These are phyloP conservation scores for Auxenochlorella protothecoides DNA, from an alignment of 139 green algal species.

Conservation along the genomic window DNA sequence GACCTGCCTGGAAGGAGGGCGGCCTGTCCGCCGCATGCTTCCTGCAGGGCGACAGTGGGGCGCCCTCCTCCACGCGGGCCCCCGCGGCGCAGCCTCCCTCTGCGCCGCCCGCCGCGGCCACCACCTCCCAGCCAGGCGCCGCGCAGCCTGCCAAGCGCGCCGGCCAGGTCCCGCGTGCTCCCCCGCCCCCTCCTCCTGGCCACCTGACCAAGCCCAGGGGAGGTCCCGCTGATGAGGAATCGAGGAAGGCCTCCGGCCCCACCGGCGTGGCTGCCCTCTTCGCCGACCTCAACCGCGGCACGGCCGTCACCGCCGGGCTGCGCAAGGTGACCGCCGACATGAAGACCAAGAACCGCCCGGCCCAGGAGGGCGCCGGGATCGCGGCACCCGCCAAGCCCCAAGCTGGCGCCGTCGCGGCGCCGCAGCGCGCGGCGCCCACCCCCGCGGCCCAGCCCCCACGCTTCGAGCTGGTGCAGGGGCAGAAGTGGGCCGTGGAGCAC, in stretches of 20 bases:
- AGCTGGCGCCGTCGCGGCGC: slow-evolving; percentile 34
- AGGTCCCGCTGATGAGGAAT: no score
- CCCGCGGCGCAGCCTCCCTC: slow-evolving; percentile 6
- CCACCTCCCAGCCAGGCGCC: background rate
- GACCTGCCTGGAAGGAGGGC: slow-evolving; percentile 53
- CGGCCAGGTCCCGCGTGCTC: no score
- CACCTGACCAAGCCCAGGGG: no score
- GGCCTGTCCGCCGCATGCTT: slow-evolving; percentile 4
- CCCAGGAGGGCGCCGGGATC: no score
- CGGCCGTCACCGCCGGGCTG: slow-evolving; percentile 68
- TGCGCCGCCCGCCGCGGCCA: slow-evolving; percentile 50
- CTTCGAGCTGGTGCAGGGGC: slow-evolving; percentile 65
- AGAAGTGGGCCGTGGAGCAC: slow-evolving; percentile 86
- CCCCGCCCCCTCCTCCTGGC: no score
- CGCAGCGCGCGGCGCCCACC: slow-evolving; percentile 30
- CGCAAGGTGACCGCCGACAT: slow-evolving; percentile 90
- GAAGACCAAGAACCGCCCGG: slow-evolving; percentile 89
- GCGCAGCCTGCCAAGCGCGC: no score
- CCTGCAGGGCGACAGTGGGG: no score
- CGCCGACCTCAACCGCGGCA: slow-evolving; percentile 58
- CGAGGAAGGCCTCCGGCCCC: no score
- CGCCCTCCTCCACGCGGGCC: slow-evolving; percentile 23
- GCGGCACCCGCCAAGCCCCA: no score
- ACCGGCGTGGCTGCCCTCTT: slow-evolving; percentile 43
- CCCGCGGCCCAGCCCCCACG: slow-evolving; percentile 19